Conservation (phyloP, 2,329 filamentous ascomycete species). For the Onygenales sp. region DNA sequence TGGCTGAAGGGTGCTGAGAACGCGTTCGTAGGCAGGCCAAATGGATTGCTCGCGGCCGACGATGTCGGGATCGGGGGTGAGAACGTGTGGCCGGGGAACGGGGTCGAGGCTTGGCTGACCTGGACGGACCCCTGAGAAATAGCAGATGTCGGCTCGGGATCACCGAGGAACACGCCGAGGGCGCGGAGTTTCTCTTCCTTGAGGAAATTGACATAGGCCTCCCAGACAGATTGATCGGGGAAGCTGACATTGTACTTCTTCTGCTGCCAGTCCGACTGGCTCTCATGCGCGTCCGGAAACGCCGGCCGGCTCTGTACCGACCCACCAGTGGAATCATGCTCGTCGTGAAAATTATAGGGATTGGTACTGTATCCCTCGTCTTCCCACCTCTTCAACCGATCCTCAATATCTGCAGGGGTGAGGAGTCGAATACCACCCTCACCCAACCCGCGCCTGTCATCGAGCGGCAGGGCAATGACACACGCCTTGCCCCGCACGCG, state of each 20-base stretch:
- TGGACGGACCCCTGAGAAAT: conserved; percentile 57
- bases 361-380: conserved; percentile 34
- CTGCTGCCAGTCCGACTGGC: conserved; percentile 24
- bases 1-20: conserved; percentile 54
- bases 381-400: conserved; percentile 31
- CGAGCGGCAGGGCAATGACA: conserved; percentile 57
- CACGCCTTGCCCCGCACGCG: conserved; percentile 69
- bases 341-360: conserved; percentile 27
- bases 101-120: conserved; percentile 60
- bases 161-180: conserved; percentile 72
- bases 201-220: conserved; percentile 70
- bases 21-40: conserved; percentile 48
- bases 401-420: conserved; percentile 28
- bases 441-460: conserved; percentile 53
- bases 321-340: conserved; percentile 11
- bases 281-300: conserved; percentile 33
- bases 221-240: conserved; percentile 50
- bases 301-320: conserved; percentile 29
- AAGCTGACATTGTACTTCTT: conserved; percentile 30
- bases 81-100: conserved; percentile 67
- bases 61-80: conserved; percentile 74
- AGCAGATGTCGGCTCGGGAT: conserved; percentile 57
- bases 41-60: conserved; percentile 64
- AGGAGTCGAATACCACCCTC: conserved; percentile 28
- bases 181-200: conserved; percentile 88